Evolutionary conservation across 1,284 basidiomycete genomes (phyloP).

Genomic region (Trametes polyzona): DNA sequence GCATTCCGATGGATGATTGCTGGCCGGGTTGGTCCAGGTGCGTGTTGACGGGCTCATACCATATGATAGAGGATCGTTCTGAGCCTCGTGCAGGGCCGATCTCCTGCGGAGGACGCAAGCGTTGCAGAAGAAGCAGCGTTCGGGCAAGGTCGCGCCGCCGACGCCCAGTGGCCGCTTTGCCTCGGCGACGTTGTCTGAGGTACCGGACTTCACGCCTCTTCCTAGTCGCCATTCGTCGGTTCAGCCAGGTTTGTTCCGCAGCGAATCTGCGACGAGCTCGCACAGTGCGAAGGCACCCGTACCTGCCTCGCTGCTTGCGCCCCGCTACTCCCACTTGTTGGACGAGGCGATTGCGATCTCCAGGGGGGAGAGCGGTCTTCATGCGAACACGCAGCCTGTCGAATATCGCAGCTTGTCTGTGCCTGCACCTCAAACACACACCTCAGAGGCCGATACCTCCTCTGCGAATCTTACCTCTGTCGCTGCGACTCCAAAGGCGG

Average conservation of each 20-base stretch:
- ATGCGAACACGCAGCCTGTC: neutral
- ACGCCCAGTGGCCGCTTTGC: slow-evolving; percentile 36
- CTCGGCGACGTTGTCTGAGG: slow-evolving; percentile 36
- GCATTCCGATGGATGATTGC: slow-evolving; percentile 16
- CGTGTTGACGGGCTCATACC: slow-evolving; percentile 25
- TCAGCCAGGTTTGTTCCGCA: slow-evolving; percentile 12
- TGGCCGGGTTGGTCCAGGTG: slow-evolving; percentile 54
- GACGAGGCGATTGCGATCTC: slow-evolving; percentile 50
- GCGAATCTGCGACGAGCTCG: slow-evolving; percentile 8
- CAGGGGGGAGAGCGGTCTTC: slow-evolving; percentile 3
- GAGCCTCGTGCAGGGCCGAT: slow-evolving; percentile 46
- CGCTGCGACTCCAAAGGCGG: neutral
- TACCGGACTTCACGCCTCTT: slow-evolving; percentile 57
- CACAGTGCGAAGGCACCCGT: slow-evolving; percentile 16
- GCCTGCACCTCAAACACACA: slow-evolving; percentile 10
- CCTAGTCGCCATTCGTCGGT: slow-evolving; percentile 27
- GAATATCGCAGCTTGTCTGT: slow-evolving; percentile 19
- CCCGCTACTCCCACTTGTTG: slow-evolving; percentile 60
- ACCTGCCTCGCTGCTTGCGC: slow-evolving; percentile 50
- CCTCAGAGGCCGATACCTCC: neutral
- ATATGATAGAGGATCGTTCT: neutral
- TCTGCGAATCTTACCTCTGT: neutral
- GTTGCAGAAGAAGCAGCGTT: slow-evolving; percentile 63
- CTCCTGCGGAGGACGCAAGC: slow-evolving; percentile 58
- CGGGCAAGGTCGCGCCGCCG: slow-evolving; percentile 59